phyloP scores from a whole-genome alignment of 768 basidiomycete genomes.

The Roridomyces roridus region DNA sequence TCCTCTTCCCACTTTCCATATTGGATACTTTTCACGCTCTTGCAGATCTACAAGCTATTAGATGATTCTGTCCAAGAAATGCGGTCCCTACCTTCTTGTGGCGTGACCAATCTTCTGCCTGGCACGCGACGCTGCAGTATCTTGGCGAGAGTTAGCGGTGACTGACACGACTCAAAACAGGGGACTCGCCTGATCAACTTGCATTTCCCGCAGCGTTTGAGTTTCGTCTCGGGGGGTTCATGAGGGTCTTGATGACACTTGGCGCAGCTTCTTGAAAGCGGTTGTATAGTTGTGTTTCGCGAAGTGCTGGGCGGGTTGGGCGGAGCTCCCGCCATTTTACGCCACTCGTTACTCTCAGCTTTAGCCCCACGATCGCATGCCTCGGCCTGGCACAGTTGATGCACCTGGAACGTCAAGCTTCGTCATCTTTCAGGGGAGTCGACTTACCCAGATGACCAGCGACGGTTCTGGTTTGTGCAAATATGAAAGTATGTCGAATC shows the following conservation, averaged over 20 bases:
- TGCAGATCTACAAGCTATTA: slow-evolving; percentile 1
- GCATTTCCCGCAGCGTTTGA: slow-evolving; percentile 13
- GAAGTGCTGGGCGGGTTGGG: slow-evolving; percentile 10
- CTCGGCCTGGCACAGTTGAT: slow-evolving; percentile 10
- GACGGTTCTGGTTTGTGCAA: background rate
- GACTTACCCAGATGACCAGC: background rate
- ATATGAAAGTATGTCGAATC: background rate
- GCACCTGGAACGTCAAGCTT: background rate
- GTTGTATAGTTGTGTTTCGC: slow-evolving; percentile 1
- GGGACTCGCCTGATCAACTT: slow-evolving; percentile 2
- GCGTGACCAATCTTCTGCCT: slow-evolving; percentile 4
- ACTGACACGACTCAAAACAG: background rate
- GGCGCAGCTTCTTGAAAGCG: slow-evolving; percentile 14
- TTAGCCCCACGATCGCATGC: slow-evolving; percentile 12
- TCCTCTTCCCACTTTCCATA: slow-evolving; percentile 4
- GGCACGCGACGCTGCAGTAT: slow-evolving; percentile 14
- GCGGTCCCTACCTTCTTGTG: slow-evolving; percentile 7
- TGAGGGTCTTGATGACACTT: slow-evolving; percentile 8
- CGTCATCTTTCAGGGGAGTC: background rate
- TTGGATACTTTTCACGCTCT: slow-evolving; percentile 1
- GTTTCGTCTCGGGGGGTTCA: slow-evolving; percentile 2
- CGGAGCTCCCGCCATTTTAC: background rate
- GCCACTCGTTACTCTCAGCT: slow-evolving; percentile 15
- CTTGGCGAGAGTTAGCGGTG: background rate
- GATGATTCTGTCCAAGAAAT: too few species aligned